These are phyloP conservation scores for Lichtheimia ramosa DNA, from an alignment of 371 early-diverging fungal genomes.

Conservation along the genomic window DNA sequence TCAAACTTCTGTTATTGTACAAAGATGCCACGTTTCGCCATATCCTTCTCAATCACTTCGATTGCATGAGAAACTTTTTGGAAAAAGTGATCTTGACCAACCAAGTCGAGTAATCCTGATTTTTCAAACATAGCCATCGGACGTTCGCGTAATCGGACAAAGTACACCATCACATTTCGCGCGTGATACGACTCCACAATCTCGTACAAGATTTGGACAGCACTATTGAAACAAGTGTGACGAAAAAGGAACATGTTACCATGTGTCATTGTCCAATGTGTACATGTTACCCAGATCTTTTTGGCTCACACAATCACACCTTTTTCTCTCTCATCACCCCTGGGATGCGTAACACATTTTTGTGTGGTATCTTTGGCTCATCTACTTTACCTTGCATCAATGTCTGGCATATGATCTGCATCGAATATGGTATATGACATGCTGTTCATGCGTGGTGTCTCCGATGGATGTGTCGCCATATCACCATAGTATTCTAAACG, in stretches of 20 bases:
- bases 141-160: slow-evolving; percentile 77
- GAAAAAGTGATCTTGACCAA: slow-evolving; percentile 68
- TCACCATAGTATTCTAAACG: slow-evolving; percentile 92
- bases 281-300: too few relatives aligned
- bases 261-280: too few relatives aligned
- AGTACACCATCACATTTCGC: slow-evolving; percentile 76
- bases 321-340: too few relatives aligned
- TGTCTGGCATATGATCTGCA: slow-evolving; percentile 78
- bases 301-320: too few relatives aligned
- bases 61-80: slow-evolving; percentile 65
- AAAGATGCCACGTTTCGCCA: slow-evolving; percentile 20
- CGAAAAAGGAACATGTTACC: not conserved
- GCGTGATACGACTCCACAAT: slow-evolving; percentile 82
- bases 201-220: slow-evolving; percentile 84
- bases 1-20: not conserved
- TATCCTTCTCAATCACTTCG: slow-evolving; percentile 53
- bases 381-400: slow-evolving; percentile 81
- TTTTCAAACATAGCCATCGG: slow-evolving; percentile 68
- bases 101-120: slow-evolving; percentile 64
- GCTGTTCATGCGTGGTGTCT: slow-evolving; percentile 66
- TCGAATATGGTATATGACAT: slow-evolving; percentile 83
- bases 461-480: slow-evolving; percentile 81
- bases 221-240: slow-evolving; percentile 43
- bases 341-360: not conserved
- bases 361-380: not conserved